phyloP scores from a whole-genome alignment of 2,329 filamentous ascomycete genomes.

The Aspergillus hortae region DNA sequence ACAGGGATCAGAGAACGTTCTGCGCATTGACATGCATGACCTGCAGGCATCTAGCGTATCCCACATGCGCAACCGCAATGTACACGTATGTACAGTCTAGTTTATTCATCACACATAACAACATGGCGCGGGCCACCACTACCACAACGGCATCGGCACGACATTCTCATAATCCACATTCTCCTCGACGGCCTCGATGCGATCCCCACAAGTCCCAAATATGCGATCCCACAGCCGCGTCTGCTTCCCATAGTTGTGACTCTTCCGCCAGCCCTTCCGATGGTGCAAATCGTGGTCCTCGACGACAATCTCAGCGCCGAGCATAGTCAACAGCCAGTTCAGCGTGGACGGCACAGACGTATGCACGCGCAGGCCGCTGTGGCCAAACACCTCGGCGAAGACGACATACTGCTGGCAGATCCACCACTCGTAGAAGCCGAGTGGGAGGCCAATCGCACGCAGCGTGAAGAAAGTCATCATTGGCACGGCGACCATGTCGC shows the following conservation, averaged over 20 bases:
- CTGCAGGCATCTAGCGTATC: background rate
- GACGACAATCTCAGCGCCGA: conserved; percentile 7
- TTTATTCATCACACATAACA: no score
- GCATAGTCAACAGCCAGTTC: conserved; percentile 1
- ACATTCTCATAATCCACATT: conserved; percentile 9
- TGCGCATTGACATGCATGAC: no score
- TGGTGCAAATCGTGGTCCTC: conserved; percentile 9
- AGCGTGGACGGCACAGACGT: conserved; percentile 3
- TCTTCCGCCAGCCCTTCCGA: conserved; percentile 10
- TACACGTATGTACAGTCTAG: no score
- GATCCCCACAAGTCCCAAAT: conserved; percentile 6
- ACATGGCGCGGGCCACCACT: background rate
- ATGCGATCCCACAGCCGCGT: conserved; percentile 9
- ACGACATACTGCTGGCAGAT: conserved; percentile 9
- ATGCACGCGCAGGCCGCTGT: conserved; percentile 9
- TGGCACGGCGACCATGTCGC: conserved; percentile 10
- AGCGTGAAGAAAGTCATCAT: conserved; percentile 5
- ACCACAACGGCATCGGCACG: conserved; percentile 6
- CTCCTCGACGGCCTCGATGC: conserved; percentile 3
- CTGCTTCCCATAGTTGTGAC: conserved; percentile 11
- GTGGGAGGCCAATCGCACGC: conserved; percentile 1
- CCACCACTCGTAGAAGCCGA: conserved; percentile 14
- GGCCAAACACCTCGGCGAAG: conserved; percentile 9
- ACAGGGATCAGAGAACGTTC: no score
- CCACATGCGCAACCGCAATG: no score